Evolutionary conservation across 208 protist species (phyloP).

Genomic region (Strigomonas culicis): DNA sequence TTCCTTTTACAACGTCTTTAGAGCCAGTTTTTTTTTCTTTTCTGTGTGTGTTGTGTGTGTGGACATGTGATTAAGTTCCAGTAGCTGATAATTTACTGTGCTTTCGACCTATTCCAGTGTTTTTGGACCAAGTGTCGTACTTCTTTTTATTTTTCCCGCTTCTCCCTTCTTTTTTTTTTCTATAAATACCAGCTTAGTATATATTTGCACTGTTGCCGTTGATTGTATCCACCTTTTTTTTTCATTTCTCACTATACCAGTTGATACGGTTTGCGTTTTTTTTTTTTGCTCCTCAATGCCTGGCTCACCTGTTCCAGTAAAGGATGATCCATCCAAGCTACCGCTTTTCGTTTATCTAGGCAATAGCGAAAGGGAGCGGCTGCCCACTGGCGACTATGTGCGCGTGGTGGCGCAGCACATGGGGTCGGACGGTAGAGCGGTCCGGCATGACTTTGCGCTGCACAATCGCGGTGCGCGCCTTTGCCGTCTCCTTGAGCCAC

Average conservation of each 20-base stretch:
- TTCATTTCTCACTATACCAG: not conserved
- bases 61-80: not conserved
- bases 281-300: not conserved
- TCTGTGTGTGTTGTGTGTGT: not conserved
- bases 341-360: constrained; percentile 30
- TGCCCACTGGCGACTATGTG: constrained; percentile 64
- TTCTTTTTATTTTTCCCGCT: constrained; percentile 5
- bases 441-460: constrained; percentile 62
- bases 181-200: too few relatives aligned
- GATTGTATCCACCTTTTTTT: not conserved
- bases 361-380: constrained; percentile 23
- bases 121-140: not conserved
- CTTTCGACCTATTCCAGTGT: not conserved
- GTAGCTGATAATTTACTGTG: constrained; percentile 2
- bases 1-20: not conserved
- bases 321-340: not conserved
- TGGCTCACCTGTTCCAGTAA: too few relatives aligned
- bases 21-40: not conserved
- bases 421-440: constrained; percentile 20
- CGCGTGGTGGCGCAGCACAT: constrained; percentile 48
- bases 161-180: constrained; percentile 7
- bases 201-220: not conserved
- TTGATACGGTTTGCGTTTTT: too few relatives aligned
- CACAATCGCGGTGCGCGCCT: constrained; percentile 68
- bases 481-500: constrained; percentile 70